Conservation (phyloP, 1,284 basidiomycete genomes). For the Ustilago lituana region DNA sequence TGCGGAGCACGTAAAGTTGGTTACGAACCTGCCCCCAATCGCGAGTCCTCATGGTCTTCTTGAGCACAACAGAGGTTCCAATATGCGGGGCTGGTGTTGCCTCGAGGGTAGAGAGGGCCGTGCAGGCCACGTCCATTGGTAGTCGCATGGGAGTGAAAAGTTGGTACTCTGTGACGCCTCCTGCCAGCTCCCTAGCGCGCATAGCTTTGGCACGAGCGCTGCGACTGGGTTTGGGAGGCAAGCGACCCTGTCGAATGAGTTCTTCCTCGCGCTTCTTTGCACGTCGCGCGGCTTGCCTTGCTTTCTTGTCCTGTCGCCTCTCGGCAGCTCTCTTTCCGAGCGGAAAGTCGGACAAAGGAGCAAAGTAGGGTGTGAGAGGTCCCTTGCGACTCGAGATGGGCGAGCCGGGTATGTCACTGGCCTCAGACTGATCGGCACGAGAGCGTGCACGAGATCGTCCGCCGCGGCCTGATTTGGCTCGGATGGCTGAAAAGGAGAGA, state of each 20-base stretch:
- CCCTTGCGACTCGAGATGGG: constrained; percentile 36
- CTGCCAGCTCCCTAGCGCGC: constrained; percentile 56
- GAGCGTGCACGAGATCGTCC: constrained; percentile 20
- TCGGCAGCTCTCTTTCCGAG: constrained; percentile 33
- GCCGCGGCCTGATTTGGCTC: constrained; percentile 28
- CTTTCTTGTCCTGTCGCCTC: constrained; percentile 38
- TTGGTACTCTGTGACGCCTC: constrained; percentile 64
- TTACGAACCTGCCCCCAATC: constrained; percentile 50
- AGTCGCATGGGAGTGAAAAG: constrained; percentile 61
- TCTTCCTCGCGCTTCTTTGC: constrained; percentile 47
- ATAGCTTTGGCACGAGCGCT: constrained; percentile 62
- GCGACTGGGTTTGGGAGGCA: constrained; percentile 57
- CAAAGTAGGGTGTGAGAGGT: constrained; percentile 47
- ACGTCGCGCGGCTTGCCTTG: constrained; percentile 32
- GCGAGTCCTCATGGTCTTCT: constrained; percentile 35
- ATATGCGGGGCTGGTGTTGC: constrained; percentile 19
- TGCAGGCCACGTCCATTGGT: constrained; percentile 41
- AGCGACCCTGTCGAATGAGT: constrained; percentile 41
- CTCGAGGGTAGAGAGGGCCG: constrained; percentile 31
- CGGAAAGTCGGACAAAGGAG: constrained; percentile 39
- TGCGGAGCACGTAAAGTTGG: constrained; percentile 57
- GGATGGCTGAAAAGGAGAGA: constrained; percentile 25
- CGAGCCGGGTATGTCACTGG: constrained; percentile 34
- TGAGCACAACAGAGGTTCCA: constrained; percentile 26
- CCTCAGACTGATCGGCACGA: constrained; percentile 40